phyloP scores from a whole-genome alignment of 1,139 yeast genomes.

The Hemisphaericaspora xylofermentans region DNA sequence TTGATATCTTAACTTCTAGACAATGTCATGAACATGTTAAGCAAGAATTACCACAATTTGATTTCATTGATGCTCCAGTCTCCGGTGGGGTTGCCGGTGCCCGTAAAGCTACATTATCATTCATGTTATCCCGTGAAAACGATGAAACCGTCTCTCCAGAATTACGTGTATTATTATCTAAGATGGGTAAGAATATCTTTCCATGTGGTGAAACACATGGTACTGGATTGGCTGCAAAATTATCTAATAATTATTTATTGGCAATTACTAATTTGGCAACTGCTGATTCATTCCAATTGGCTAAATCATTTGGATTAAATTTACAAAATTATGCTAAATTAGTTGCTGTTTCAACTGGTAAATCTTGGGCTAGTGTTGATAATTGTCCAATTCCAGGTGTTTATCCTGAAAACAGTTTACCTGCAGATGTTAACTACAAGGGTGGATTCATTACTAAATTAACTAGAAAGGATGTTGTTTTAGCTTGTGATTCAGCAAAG shows the following conservation, averaged over 20 bases:
- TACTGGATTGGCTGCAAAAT: conserved; percentile 58
- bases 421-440: conserved; percentile 47
- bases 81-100: conserved; percentile 66
- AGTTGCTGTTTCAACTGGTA: conserved; percentile 59
- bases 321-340: conserved; percentile 50
- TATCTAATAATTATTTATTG: conserved; percentile 57
- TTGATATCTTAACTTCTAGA: conserved; percentile 51
- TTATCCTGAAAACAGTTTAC: conserved; percentile 43
- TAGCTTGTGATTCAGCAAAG: conserved; percentile 53
- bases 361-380: conserved; percentile 60
- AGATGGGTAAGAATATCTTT: conserved; percentile 55
- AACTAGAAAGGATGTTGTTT: conserved; percentile 56
- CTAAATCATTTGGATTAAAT: conserved; percentile 53
- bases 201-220: conserved; percentile 56
- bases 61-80: conserved; percentile 59
- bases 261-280: conserved; percentile 62
- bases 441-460: conserved; percentile 59
- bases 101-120: conserved; percentile 52
- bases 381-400: conserved; percentile 60
- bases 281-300: conserved; percentile 60
- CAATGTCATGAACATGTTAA: conserved; percentile 40
- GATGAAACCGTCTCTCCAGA: conserved; percentile 27
- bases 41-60: conserved; percentile 32
- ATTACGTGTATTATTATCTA: conserved; percentile 31
- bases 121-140: conserved; percentile 51